Evolutionary conservation across 257 asterid species (phyloP).

Genomic region (Solanum boliviense): DNA sequence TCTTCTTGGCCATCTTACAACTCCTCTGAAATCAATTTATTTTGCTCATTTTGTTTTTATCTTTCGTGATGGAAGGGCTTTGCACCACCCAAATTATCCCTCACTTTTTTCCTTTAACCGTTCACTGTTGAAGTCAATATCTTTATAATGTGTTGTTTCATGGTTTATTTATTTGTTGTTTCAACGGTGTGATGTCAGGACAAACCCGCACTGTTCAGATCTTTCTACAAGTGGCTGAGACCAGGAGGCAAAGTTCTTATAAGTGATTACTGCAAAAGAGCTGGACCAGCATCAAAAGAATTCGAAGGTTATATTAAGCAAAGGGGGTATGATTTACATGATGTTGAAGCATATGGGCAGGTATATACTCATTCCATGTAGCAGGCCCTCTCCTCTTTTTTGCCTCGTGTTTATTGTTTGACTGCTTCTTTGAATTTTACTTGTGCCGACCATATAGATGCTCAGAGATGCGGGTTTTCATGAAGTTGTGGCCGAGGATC

Average conservation of each 20-base stretch:
- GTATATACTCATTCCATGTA: slow-evolving; percentile 19
- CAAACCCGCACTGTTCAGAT: slow-evolving; percentile 77
- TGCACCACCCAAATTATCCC: not conserved
- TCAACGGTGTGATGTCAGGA: slow-evolving; percentile 41
- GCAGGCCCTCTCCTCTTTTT: not conserved
- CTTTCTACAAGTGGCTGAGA: slow-evolving; percentile 92
- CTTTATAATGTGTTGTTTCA: not conserved
- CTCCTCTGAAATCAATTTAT: not conserved
- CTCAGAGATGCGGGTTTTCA: slow-evolving; percentile 80
- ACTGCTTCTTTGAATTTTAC: not conserved
- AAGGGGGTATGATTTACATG: slow-evolving; percentile 87
- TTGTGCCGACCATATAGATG: slow-evolving; percentile 40
- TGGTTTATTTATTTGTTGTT: not conserved
- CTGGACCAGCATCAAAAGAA: slow-evolving; percentile 63
- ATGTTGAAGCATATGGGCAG: slow-evolving; percentile 75
- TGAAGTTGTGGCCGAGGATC: slow-evolving; percentile 85
- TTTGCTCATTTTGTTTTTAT: not conserved
- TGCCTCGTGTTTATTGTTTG: not conserved
- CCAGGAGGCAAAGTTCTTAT: slow-evolving; percentile 95
- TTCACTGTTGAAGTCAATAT: not conserved
- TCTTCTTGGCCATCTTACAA: not conserved
- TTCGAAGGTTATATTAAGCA: slow-evolving; percentile 72
- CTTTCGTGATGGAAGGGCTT: not conserved
- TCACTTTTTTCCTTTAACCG: not conserved
- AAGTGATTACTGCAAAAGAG: slow-evolving; percentile 82